Conservation (phyloP, 1,284 basidiomycete species). For the Ceratobasidium theobromae region DNA sequence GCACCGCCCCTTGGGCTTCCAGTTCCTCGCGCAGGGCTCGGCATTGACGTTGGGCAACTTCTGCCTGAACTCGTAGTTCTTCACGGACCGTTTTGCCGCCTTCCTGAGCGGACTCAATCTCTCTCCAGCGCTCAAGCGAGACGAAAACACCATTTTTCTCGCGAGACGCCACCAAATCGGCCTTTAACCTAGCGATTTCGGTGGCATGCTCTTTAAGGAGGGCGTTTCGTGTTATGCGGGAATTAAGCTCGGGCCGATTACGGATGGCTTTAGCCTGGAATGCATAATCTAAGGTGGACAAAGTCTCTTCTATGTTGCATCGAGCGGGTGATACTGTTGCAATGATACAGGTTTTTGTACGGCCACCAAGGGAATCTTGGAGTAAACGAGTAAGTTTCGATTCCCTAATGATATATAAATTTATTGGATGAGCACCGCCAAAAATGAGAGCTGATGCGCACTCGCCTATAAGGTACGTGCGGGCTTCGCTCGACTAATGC, state of each 20-base stretch:
- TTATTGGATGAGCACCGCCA: conserved; percentile 28
- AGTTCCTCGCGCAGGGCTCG: conserved; percentile 83
- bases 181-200: conserved; percentile 94
- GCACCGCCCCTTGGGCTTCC: conserved; percentile 77
- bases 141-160: conserved; percentile 96
- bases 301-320: conserved; percentile 94
- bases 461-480: conserved; percentile 91
- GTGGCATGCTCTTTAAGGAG: conserved; percentile 92
- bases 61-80: conserved; percentile 79
- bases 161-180: conserved; percentile 81
- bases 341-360: conserved; percentile 97
- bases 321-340: conserved; percentile 92
- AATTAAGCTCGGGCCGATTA: conserved; percentile 95
- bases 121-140: conserved; percentile 83
- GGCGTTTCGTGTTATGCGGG: conserved; percentile 89
- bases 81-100: conserved; percentile 71
- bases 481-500: conserved; percentile 89
- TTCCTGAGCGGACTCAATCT: conserved; percentile 78
- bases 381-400: conserved; percentile 95
- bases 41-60: conserved; percentile 81
- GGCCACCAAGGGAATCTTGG: conserved; percentile 98
- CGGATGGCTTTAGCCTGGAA: conserved; percentile 93
- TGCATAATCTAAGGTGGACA: conserved; percentile 97
- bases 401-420: conserved; percentile 52
- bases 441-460: not conserved